Base-by-base conservation (phyloP, 371 early-diverging fungal genomes). In the Nematocida sp. region DNA sequence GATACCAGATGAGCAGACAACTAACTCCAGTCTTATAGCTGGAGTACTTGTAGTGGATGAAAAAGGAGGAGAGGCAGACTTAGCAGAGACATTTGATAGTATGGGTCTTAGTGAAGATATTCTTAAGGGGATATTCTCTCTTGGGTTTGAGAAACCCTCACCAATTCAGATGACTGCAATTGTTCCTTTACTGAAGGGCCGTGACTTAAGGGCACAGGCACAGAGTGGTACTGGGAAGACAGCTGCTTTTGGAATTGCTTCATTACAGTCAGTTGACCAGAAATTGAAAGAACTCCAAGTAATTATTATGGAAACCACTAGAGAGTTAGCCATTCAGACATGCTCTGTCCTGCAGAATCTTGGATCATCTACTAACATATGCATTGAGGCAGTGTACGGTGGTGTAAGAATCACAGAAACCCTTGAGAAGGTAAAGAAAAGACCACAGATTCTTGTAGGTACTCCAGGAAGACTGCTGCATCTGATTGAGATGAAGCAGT, bases 381-480 rank as follows among this genome's bases (percentile, higher is more conserved):
- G 85, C 91, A 92, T 52, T 90, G 94, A 94, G 84, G 92, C 95
- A 23, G 94, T 97, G 86, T 94, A 95, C 86, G 99, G 98, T 85
- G 99, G 99, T 23, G 94, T 94, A 54, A 91, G 88, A 82, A 88
- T 95, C 46, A 89, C 91, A 52, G 95, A 95, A 83, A 96, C 96
- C 88, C 93, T 93, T 82, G 89, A 90, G 58, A 91, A 91, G 82
- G 90, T 98, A 57, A 92, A 92, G 73, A 90, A 56, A 20, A 91
- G 91, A 82, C 90, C 90, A 66, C 97, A 97, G 84, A 91, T 98
- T 46, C 95, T 99, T 25, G 93, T 94, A 45, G 99, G 98, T 40
- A 99, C 99, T 55, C 99, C 99, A 0, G 99, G 99, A 57, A 92
- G 99, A 88, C 95, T 99, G 25, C 92, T 91, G 84, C 97, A 98